Base-by-base conservation (phyloP, 1,139 yeast genomes). In the Kodamaea ohmeri region DNA sequence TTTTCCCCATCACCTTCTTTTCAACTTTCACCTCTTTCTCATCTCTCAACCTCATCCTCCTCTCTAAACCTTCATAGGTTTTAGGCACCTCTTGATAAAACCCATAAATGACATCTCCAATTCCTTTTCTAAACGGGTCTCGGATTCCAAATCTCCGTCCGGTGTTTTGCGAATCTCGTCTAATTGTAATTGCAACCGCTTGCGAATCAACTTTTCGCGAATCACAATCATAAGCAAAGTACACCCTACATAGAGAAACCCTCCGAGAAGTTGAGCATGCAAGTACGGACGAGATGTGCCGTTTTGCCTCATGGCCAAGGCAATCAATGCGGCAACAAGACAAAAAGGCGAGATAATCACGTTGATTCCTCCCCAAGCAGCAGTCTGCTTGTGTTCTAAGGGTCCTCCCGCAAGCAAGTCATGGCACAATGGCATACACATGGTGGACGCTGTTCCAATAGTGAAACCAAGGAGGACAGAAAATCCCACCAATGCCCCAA, bases 391-490 rank as follows among this genome's bases (percentile, higher is more conserved):
- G 32, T 68, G 65, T 3, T 61, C 60, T 3, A 73, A 68, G 3
- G 46, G 50, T 6, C 37, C 37, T 2, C 43, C 47, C n/a, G 38
- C 33, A 24, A 78, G 65, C 19, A 78, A 53, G 52, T 80, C 88
- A 2, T 82, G 75, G 6, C 78, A 73, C 37, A 83, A 52, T 1
- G 86, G 80, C 17, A 79, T 75, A 39, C 74, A 71, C 73, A 79
- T 73, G 9, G 80, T 76, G 50, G 81, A 75, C 11, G 81, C 83
- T n/a, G 81, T 73, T 32, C 89, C 90, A 39, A 79, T 61, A 9
- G 73, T 56, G 4, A 67, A 51, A 0, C 90, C 90, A 17, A 71
- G 52, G n/a, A 78, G 42, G 3, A 77, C 58, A 1, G 75, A 65
- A 52, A 80, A 78, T 1, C 71, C 78, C 18, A 81, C 53, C 37